phyloP scores from a whole-genome alignment of 495 filamentous ascomycete genomes.

The Penicillium dipodomyicola region DNA sequence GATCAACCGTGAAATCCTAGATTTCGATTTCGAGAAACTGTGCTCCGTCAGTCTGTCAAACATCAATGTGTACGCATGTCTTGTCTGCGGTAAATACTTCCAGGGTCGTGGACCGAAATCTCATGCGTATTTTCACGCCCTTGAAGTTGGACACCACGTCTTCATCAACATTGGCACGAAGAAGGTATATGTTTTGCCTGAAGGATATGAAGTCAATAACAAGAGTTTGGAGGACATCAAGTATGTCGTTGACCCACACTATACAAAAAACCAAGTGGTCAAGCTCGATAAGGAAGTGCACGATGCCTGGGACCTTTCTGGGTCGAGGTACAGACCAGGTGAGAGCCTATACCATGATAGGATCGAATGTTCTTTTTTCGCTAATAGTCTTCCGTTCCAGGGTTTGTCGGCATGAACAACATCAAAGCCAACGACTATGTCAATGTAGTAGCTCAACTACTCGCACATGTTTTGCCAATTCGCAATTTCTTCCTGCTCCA shows the following conservation, averaged over 20 bases:
- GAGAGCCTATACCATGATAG: slow-evolving; percentile 11
- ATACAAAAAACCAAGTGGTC: slow-evolving; percentile 71
- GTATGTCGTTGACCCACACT: slow-evolving; percentile 92
- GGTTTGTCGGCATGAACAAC: slow-evolving; percentile 99
- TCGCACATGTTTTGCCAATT: slow-evolving; percentile 85
- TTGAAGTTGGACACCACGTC: slow-evolving; percentile 93
- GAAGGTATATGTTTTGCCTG: slow-evolving; percentile 92
- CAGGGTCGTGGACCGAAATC: slow-evolving; percentile 92
- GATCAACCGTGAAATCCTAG: slow-evolving; percentile 80
- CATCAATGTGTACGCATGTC: slow-evolving; percentile 97
- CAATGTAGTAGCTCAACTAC: slow-evolving; percentile 91
- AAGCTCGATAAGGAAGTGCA: slow-evolving; percentile 76
- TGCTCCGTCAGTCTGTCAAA: slow-evolving; percentile 95
- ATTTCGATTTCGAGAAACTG: slow-evolving; percentile 98
- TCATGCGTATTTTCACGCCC: slow-evolving; percentile 95
- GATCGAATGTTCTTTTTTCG: not conserved
- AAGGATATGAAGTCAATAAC: slow-evolving; percentile 95
- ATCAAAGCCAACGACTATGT: slow-evolving; percentile 99
- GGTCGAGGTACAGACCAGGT: slow-evolving; percentile 82
- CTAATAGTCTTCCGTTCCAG: slow-evolving; percentile 33
- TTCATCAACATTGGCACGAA: slow-evolving; percentile 96
- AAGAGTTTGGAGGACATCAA: slow-evolving; percentile 98
- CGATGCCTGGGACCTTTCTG: slow-evolving; percentile 72
- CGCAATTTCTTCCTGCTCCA: slow-evolving; percentile 93
- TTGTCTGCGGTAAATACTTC: slow-evolving; percentile 97